Percentiles rank a stretch among this genome's conserved stretches.
Evolutionary conservation across 164 flowering plant species (phyloP).

Genomic region (Umbellularia californica): DNA sequence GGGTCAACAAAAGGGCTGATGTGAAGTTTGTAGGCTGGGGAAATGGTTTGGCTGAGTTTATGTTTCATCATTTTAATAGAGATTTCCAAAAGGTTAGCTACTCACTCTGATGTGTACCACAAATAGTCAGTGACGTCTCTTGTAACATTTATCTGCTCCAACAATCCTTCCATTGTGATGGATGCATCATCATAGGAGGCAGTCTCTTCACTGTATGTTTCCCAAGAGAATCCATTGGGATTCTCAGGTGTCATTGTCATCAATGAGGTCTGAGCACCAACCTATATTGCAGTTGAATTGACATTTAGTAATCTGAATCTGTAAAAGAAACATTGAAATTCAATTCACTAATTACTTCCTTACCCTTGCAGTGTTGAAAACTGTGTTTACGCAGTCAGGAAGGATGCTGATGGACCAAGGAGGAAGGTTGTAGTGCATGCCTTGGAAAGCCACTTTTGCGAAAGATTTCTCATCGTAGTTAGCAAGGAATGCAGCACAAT

Average conservation of each 20-base stretch:
- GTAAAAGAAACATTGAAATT: background rate
- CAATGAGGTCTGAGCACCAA: conserved; percentile 47
- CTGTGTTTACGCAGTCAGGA: conserved; percentile 79
- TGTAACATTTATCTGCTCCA: conserved; percentile 73
- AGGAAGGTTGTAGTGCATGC: conserved; percentile 59
- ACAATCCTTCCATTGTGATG: conserved; percentile 36
- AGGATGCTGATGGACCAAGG: conserved; percentile 92
- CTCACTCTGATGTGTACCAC: conserved; percentile 93
- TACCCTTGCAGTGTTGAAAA: conserved; percentile 88
- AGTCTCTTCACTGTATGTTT: conserved; percentile 64
- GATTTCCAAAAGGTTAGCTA: conserved; percentile 7
- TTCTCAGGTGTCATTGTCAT: conserved; percentile 39
- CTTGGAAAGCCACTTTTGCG: conserved; percentile 47
- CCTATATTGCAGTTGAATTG: conserved; percentile 26
- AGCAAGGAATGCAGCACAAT: conserved; percentile 89
- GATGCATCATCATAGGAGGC: conserved; percentile 43
- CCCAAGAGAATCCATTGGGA: conserved; percentile 48
- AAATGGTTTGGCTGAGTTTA: background rate
- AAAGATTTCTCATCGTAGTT: conserved; percentile 49
- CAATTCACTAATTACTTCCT: conserved; percentile 9
- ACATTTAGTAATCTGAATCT: background rate
- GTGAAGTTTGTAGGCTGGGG: background rate
- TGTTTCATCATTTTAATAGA: background rate
- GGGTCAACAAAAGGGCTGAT: no score
- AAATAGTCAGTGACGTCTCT: conserved; percentile 74